Conservation (phyloP, 2,329 filamentous ascomycete genomes). For the Amesomyces nigricolor region DNA sequence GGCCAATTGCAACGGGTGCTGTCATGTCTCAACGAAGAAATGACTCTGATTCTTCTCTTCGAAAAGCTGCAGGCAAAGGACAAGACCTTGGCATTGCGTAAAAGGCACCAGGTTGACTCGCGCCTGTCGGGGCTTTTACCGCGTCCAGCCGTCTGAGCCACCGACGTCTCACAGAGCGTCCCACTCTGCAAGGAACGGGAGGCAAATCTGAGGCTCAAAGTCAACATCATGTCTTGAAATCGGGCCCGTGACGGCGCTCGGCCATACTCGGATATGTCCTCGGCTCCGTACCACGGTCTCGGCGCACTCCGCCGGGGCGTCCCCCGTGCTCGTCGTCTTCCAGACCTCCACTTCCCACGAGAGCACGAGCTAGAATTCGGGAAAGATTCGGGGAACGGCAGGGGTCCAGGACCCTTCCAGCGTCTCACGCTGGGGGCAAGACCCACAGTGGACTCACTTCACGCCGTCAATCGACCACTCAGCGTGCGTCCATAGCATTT, state of each 20-base stretch:
- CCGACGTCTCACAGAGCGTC: background rate
- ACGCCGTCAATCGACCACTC: slow-evolving; percentile 15
- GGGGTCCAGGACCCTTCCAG: background rate
- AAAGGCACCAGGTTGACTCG: background rate
- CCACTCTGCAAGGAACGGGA: background rate
- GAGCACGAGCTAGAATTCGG: background rate
- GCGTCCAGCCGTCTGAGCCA: background rate
- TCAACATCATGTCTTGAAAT: background rate
- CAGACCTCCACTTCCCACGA: background rate
- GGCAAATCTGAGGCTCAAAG: slow-evolving; percentile 2
- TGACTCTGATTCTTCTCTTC: no score
- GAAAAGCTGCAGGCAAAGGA: background rate
- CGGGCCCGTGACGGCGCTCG: background rate
- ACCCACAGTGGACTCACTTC: slow-evolving; percentile 16
- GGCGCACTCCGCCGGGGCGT: background rate
- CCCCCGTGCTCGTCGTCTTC: background rate
- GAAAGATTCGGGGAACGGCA: background rate
- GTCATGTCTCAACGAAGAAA: background rate
- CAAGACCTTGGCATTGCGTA: slow-evolving; percentile 6
- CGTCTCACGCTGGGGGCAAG: slow-evolving; percentile 5
- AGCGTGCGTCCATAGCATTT: slow-evolving; percentile 14
- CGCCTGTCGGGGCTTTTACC: background rate
- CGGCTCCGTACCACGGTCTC: slow-evolving; percentile 8
- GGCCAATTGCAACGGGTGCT: background rate
- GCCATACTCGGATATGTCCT: slow-evolving; percentile 12